These are phyloP conservation scores for Fusarium sp. DNA, from an alignment of 2,329 filamentous ascomycete genomes.

Conservation along the genomic window DNA sequence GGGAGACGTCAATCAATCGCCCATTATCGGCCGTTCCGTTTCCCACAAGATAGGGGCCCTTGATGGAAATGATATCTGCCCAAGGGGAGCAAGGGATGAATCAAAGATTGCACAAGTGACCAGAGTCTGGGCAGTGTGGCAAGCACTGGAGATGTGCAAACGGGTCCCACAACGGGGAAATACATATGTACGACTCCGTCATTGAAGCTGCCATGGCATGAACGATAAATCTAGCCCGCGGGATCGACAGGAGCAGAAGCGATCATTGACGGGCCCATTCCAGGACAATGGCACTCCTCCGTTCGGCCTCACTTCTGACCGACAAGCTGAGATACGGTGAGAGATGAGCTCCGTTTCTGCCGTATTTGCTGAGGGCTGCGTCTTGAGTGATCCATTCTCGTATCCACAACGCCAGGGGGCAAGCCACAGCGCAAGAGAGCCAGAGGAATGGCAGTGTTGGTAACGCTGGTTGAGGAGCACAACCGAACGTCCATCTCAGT, in stretches of 20 bases:
- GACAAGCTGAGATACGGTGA: slow-evolving; percentile 2
- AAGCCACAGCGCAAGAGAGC: slow-evolving; percentile 14
- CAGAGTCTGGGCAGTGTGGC: slow-evolving; percentile 13
- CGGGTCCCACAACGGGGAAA: slow-evolving; percentile 17
- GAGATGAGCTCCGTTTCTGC: slow-evolving; percentile 5
- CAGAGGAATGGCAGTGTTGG: slow-evolving; percentile 21
- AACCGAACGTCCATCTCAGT: slow-evolving; percentile 2
- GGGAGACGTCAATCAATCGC: slow-evolving; percentile 8
- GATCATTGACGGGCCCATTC: slow-evolving; percentile 31
- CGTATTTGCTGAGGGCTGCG: slow-evolving; percentile 5
- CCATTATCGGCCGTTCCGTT: slow-evolving; percentile 18
- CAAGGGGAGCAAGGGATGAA: slow-evolving; percentile 4
- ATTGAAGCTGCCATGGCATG: slow-evolving; percentile 13
- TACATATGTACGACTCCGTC: slow-evolving; percentile 22
- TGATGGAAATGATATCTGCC: neutral
- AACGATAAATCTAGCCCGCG: slow-evolving; percentile 18
- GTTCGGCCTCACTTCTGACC: slow-evolving; percentile 6
- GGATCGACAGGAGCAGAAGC: slow-evolving; percentile 42
- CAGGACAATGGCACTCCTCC: slow-evolving; percentile 3
- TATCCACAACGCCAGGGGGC: slow-evolving; percentile 24
- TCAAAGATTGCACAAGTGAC: slow-evolving; percentile 1
- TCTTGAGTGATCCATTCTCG: slow-evolving; percentile 29
- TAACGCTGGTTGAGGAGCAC: neutral
- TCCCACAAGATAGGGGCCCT: slow-evolving; percentile 4
- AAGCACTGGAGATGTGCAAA: slow-evolving; percentile 6